Evolutionary conservation across 495 filamentous ascomycete species (phyloP).

Genomic region (Penicillium maclennaniae): DNA sequence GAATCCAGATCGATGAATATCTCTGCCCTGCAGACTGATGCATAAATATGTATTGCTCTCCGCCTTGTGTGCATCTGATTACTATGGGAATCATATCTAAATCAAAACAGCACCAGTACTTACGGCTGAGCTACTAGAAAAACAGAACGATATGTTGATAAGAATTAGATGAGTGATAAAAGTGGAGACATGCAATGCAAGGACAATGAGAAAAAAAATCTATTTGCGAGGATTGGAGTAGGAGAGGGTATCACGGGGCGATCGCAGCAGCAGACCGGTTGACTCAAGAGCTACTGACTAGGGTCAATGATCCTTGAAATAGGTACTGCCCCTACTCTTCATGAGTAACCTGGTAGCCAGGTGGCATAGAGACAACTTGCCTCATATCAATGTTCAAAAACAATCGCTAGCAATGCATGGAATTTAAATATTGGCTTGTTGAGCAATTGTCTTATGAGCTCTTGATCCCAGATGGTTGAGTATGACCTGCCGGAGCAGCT

Average conservation of each 20-base stretch:
- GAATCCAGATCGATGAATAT: too few species aligned
- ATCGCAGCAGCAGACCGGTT: background rate
- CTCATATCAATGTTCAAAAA: background rate
- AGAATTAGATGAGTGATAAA: background rate
- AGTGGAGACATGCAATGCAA: background rate
- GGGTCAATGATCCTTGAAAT: background rate
- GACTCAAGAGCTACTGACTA: background rate
- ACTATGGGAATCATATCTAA: too few species aligned
- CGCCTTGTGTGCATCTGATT: background rate
- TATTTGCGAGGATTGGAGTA: background rate
- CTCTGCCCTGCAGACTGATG: too few species aligned
- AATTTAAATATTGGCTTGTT: background rate
- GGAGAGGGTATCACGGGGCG: background rate
- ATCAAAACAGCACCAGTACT: too few species aligned
- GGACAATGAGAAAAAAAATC: background rate
- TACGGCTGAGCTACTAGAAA: background rate
- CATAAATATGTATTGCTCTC: background rate
- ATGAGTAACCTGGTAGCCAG: background rate
- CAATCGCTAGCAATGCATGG: background rate
- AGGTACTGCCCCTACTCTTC: background rate
- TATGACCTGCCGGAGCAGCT: background rate
- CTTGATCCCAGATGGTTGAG: background rate
- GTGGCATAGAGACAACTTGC: background rate
- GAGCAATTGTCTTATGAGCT: background rate
- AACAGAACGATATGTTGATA: background rate